A percentile compares a stretch with the other conserved stretches of the same genome.
Conservation (phyloP, 176 grass and related monocot species). For the Rhynchospora tenuis region DNA sequence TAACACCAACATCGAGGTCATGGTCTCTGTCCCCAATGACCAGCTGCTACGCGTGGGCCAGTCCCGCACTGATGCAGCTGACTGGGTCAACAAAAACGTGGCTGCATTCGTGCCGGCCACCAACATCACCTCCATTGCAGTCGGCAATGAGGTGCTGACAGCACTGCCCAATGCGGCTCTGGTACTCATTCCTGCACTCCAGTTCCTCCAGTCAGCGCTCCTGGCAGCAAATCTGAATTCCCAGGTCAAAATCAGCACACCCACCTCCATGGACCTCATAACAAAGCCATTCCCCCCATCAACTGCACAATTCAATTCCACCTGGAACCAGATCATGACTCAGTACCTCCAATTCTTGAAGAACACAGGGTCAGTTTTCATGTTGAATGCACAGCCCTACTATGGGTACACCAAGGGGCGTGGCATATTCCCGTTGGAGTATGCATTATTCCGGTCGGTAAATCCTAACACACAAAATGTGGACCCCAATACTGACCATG, state of each 20-base stretch:
- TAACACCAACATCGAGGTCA: conserved; percentile 87
- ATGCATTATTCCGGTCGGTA: conserved; percentile 65
- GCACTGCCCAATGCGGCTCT: conserved; percentile 70
- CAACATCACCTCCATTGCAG: conserved; percentile 91
- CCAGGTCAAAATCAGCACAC: conserved; percentile 79
- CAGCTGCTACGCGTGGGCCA: conserved; percentile 76
- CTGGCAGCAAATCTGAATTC: conserved; percentile 86
- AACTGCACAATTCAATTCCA: conserved; percentile 84
- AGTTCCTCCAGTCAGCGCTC: conserved; percentile 82
- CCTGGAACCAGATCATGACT: conserved; percentile 71
- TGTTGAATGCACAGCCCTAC: conserved; percentile 95
- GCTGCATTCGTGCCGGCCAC: conserved; percentile 67
- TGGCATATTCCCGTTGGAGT: conserved; percentile 90
- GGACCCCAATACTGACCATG: conserved; percentile 80
- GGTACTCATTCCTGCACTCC: conserved; percentile 81
- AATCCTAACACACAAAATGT: conserved; percentile 74
- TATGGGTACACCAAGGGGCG: conserved; percentile 73
- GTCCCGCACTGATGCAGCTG: conserved; percentile 65
- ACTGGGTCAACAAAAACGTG: conserved; percentile 95
- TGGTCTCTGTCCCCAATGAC: conserved; percentile 75
- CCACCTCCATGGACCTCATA: conserved; percentile 77
- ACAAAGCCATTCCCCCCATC: conserved; percentile 78
- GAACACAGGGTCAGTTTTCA: conserved; percentile 65
- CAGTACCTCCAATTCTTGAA: conserved; percentile 87
- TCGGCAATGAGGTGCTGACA: conserved; percentile 82